These are phyloP conservation scores for Lachnellula cervina DNA, from an alignment of 2,329 filamentous ascomycete genomes.

Conservation along the genomic window DNA sequence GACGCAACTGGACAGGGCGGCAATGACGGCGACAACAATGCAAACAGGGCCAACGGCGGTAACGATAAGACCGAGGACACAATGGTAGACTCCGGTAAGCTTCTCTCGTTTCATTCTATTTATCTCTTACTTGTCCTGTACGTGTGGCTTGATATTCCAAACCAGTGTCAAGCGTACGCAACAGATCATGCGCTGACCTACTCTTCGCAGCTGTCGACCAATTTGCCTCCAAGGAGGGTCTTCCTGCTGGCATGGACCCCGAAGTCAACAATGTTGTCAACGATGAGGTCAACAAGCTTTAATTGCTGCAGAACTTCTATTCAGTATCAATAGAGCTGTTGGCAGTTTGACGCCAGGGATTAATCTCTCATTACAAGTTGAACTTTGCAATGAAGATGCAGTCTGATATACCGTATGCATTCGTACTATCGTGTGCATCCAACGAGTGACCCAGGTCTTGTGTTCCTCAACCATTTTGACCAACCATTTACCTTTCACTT, in stretches of 20 bases:
- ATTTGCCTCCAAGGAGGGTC: conserved; percentile 32
- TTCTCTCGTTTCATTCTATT: not conserved
- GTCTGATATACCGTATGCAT: no score
- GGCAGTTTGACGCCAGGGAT: no score
- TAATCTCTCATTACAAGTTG: no score
- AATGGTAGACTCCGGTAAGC: conserved; percentile 32
- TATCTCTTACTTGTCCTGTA: not conserved
- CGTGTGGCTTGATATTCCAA: not conserved
- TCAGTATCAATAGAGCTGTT: no score
- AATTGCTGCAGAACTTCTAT: not conserved
- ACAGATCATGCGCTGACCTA: not conserved
- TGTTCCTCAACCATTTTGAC: no score
- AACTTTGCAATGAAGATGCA: no score
- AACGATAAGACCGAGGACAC: conserved; percentile 32
- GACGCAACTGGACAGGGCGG: conserved; percentile 30
- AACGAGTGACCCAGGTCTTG: no score
- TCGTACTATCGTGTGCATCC: no score
- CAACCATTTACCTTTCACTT: no score
- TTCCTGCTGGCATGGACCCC: conserved; percentile 30
- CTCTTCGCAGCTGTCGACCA: conserved; percentile 28
- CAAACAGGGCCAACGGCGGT: conserved; percentile 17
- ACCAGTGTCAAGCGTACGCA: not conserved
- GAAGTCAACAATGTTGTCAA: conserved; percentile 35
- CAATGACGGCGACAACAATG: conserved; percentile 32
- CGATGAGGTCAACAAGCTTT: conserved; percentile 32